Evolutionary conservation across 2,329 filamentous ascomycete species (phyloP).

Genomic region (Bipolaris bicolor): DNA sequence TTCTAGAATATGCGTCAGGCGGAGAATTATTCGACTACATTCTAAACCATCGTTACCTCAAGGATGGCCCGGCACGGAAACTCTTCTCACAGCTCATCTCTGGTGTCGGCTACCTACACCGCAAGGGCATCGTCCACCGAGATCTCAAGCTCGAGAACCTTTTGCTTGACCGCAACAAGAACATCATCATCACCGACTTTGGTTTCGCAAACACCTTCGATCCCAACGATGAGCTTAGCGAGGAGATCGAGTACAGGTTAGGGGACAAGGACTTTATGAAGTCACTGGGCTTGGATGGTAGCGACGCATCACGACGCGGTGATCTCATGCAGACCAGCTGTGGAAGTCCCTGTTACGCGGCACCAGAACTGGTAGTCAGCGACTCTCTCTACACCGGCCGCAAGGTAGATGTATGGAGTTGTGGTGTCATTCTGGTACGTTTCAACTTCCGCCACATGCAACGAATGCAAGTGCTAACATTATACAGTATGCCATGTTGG

Average conservation of each 20-base stretch:
- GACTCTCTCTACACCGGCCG: slow-evolving; percentile 96
- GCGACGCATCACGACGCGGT: slow-evolving; percentile 78
- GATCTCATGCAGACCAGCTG: slow-evolving; percentile 99
- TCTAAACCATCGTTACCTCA: slow-evolving; percentile 92
- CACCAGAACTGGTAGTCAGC: slow-evolving; percentile 94
- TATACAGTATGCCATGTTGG: slow-evolving; percentile 92
- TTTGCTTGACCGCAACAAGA: slow-evolving; percentile 91
- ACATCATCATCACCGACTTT: slow-evolving; percentile 99
- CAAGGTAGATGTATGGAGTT: slow-evolving; percentile 99
- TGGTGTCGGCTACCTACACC: slow-evolving; percentile 95
- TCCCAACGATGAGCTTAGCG: slow-evolving; percentile 80
- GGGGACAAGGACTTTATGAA: slow-evolving; percentile 88
- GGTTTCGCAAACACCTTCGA: slow-evolving; percentile 99
- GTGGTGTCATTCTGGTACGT: slow-evolving; percentile 94
- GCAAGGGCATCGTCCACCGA: slow-evolving; percentile 97
- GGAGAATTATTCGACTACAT: slow-evolving; percentile 99
- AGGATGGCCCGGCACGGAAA: slow-evolving; percentile 87
- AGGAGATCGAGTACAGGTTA: slow-evolving; percentile 88
- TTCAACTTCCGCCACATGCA: slow-evolving; percentile 3
- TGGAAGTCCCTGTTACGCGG: slow-evolving; percentile 96
- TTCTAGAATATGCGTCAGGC: slow-evolving; percentile 96
- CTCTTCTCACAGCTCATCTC: slow-evolving; percentile 96
- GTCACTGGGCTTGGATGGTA: slow-evolving; percentile 80
- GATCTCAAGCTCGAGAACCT: slow-evolving; percentile 97
- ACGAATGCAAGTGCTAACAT: slow-evolving; percentile 16